phyloP scores from a whole-genome alignment of 495 filamentous ascomycete species.

The Aspergillus bertholletiae region DNA sequence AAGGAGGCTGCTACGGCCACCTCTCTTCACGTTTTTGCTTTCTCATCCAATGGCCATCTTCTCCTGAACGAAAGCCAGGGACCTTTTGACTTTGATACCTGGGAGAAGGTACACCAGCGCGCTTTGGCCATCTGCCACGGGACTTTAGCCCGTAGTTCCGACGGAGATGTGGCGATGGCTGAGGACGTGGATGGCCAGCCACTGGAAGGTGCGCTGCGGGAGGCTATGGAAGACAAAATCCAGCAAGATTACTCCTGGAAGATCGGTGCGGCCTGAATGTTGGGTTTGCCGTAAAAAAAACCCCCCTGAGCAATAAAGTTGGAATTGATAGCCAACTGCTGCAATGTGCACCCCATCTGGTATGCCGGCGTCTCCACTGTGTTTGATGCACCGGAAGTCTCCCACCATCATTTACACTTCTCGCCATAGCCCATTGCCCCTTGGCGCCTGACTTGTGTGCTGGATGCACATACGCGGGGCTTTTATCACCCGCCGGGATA shows the following conservation, averaged over 20 bases:
- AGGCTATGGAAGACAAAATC: slow-evolving; percentile 52
- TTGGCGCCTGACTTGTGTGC: neutral
- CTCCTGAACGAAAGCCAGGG: slow-evolving; percentile 81
- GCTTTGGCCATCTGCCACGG: slow-evolving; percentile 63
- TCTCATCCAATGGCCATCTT: slow-evolving; percentile 69
- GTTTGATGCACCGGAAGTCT: neutral
- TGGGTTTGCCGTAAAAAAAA: neutral
- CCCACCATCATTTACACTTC: neutral
- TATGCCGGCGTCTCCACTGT: neutral
- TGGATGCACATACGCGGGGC: neutral
- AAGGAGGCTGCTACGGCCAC: slow-evolving; percentile 51
- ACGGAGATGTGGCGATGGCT: slow-evolving; percentile 43
- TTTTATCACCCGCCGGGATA: neutral
- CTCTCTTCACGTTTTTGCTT: slow-evolving; percentile 75
- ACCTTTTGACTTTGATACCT: slow-evolving; percentile 68
- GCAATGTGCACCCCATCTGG: neutral
- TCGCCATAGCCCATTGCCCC: neutral
- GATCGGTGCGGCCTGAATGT: slow-evolving; percentile 35
- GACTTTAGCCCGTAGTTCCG: slow-evolving; percentile 27
- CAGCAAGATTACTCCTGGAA: slow-evolving; percentile 39
- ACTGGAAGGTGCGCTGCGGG: slow-evolving; percentile 59
- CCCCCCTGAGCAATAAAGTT: neutral
- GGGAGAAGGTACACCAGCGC: slow-evolving; percentile 66
- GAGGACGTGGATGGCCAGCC: slow-evolving; percentile 33
- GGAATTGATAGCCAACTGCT: neutral